Conservation (phyloP, 2,329 filamentous ascomycete genomes). For the Aspergillus sp. region DNA sequence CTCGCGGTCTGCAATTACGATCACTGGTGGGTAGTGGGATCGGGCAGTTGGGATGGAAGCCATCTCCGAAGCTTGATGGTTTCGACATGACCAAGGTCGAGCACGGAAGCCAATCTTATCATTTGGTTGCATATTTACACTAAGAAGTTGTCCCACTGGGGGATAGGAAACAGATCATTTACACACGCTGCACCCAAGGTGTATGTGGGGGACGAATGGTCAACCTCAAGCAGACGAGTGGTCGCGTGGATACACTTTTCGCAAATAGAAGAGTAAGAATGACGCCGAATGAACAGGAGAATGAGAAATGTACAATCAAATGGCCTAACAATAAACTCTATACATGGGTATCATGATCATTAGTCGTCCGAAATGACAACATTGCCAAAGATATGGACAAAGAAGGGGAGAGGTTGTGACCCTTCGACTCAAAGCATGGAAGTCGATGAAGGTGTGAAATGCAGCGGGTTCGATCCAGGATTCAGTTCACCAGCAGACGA, state of each 20-base stretch:
- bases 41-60: neutral
- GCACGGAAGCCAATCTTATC: too few relatives aligned
- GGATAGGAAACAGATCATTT: neutral
- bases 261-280: neutral
- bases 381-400: constrained; percentile 1
- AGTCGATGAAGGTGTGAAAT: constrained; percentile 20
- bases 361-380: constrained; percentile 16
- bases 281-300: neutral
- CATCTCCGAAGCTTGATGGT: too few relatives aligned
- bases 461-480: constrained; percentile 15
- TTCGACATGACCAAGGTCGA: too few relatives aligned
- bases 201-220: too few relatives aligned
- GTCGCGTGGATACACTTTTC: neutral
- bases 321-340: constrained; percentile 8
- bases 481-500: neutral
- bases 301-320: constrained; percentile 4
- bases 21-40: neutral
- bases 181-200: neutral
- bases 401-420: neutral
- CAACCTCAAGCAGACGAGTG: too few relatives aligned
- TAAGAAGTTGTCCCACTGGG: neutral
- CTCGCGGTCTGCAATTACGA: neutral
- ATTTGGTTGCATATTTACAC: neutral
- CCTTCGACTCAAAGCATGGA: constrained; percentile 18
- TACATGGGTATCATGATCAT: constrained; percentile 30